Conservation (phyloP, 306 rosid species). For the Cercis canadensis region DNA sequence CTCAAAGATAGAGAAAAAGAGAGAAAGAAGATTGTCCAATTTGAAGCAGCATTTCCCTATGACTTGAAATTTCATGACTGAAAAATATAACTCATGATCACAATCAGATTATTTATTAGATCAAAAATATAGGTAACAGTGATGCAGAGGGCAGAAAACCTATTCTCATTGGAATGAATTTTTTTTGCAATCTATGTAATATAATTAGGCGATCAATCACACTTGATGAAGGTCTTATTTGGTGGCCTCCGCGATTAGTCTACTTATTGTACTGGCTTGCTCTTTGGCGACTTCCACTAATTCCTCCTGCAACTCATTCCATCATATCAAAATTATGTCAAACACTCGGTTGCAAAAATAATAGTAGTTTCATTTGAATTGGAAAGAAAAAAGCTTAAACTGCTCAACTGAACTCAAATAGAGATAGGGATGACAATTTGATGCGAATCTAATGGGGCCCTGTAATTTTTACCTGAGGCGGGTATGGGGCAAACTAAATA, state of each 20-base stretch:
- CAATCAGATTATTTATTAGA: not conserved
- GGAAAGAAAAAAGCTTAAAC: too few species aligned
- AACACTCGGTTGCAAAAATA: too few species aligned
- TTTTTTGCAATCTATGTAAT: not conserved
- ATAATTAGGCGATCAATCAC: not conserved
- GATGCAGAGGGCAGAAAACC: not conserved
- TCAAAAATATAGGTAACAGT: not conserved
- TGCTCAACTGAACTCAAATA: too few species aligned
- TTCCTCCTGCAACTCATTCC: constrained; percentile 70
- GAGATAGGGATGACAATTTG: too few species aligned
- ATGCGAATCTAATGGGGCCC: too few species aligned
- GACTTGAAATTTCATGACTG: not conserved
- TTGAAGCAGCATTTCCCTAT: too few species aligned
- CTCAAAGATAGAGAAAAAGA: too few species aligned
- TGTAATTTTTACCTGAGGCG: too few species aligned
- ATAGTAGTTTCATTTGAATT: too few species aligned
- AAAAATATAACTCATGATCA: not conserved
- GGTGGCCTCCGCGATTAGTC: constrained; percentile 76
- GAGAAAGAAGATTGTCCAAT: not conserved
- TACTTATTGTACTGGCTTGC: constrained; percentile 76
- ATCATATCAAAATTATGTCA: constrained; percentile 28
- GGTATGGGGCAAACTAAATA: too few species aligned
- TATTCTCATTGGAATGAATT: not conserved
- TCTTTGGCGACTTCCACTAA: constrained; percentile 86
- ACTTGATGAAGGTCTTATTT: constrained; percentile 33